Evolutionary conservation across 179 eudicot genomes (phyloP).

Genomic region (Patellifolia procumbens): DNA sequence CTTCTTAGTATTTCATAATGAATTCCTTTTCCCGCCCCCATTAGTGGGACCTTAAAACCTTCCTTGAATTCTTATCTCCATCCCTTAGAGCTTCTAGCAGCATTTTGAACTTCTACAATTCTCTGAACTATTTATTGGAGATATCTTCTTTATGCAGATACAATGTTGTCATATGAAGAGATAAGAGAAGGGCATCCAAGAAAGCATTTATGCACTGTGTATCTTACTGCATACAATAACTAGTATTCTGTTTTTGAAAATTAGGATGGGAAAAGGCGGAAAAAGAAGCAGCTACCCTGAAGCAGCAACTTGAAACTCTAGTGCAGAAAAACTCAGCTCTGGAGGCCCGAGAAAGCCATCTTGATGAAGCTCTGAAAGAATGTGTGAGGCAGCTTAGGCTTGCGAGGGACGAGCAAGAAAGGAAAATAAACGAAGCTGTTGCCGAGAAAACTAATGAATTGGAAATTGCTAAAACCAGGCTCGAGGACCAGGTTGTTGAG

Average conservation of each 20-base stretch:
- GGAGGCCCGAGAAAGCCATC: constrained; percentile 62
- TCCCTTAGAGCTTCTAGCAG: not conserved
- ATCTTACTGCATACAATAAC: not conserved
- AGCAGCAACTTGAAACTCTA: constrained; percentile 51
- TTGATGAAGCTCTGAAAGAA: constrained; percentile 84
- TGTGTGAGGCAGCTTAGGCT: constrained; percentile 80
- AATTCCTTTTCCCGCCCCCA: not conserved
- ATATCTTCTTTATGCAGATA: not conserved
- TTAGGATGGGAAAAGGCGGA: constrained; percentile 90
- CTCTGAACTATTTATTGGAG: not conserved
- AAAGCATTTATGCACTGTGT: too few relatives aligned
- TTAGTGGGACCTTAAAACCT: too few relatives aligned
- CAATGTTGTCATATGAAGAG: too few relatives aligned
- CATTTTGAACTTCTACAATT: not conserved
- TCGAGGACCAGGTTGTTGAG: constrained; percentile 47
- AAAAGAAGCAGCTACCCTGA: constrained; percentile 46
- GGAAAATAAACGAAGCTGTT: constrained; percentile 49
- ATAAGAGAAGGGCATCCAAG: too few relatives aligned
- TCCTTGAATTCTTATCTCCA: not conserved
- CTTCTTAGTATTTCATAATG: not conserved
- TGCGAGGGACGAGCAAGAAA: constrained; percentile 65
- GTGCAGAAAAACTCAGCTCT: constrained; percentile 49
- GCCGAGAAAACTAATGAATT: constrained; percentile 46
- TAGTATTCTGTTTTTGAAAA: not conserved
- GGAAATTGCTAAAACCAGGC: constrained; percentile 44